Evolutionary conservation across 768 basidiomycete genomes (phyloP).

Genomic region (Pleurotus pulmonarius): DNA sequence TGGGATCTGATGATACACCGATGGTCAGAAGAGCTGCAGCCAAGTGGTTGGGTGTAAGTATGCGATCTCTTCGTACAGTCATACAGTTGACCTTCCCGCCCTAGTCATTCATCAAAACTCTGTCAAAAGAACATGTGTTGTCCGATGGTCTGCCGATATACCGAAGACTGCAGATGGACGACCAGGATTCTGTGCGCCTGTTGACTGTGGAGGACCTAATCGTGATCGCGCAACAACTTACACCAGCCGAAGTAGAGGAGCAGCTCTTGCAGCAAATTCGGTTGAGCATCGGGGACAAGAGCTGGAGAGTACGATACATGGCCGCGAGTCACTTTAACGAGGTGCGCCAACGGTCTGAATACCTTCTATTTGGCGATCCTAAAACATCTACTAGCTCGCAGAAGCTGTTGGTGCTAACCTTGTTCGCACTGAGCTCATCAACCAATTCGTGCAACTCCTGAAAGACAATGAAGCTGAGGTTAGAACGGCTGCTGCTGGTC

Average conservation of each 20-base stretch:
- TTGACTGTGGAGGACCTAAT: constrained; percentile 96
- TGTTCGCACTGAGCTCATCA: constrained; percentile 90
- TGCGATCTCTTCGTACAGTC: constrained; percentile 3
- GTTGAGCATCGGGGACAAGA: constrained; percentile 89
- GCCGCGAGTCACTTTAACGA: constrained; percentile 96
- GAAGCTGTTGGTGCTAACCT: constrained; percentile 87
- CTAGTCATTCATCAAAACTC: constrained; percentile 76
- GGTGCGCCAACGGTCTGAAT: constrained; percentile 34
- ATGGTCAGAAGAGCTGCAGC: constrained; percentile 98
- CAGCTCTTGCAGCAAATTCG: constrained; percentile 86
- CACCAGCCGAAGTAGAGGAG: constrained; percentile 87
- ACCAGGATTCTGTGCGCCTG: constrained; percentile 96
- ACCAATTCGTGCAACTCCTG: constrained; percentile 87
- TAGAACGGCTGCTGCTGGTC: constrained; percentile 91
- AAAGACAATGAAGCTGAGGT: constrained; percentile 99
- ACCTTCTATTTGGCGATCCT: not conserved
- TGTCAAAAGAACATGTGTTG: constrained; percentile 77
- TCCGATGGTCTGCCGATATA: constrained; percentile 90
- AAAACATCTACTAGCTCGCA: constrained; percentile 57
- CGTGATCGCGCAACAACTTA: constrained; percentile 81
- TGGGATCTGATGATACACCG: constrained; percentile 93
- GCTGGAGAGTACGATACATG: constrained; percentile 99
- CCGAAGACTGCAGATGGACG: constrained; percentile 89
- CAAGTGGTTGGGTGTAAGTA: constrained; percentile 90
- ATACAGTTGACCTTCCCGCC: constrained; percentile 12